Evolutionary conservation across 2,329 filamentous ascomycete genomes (phyloP).

Genomic region (Beauveria sp.): DNA sequence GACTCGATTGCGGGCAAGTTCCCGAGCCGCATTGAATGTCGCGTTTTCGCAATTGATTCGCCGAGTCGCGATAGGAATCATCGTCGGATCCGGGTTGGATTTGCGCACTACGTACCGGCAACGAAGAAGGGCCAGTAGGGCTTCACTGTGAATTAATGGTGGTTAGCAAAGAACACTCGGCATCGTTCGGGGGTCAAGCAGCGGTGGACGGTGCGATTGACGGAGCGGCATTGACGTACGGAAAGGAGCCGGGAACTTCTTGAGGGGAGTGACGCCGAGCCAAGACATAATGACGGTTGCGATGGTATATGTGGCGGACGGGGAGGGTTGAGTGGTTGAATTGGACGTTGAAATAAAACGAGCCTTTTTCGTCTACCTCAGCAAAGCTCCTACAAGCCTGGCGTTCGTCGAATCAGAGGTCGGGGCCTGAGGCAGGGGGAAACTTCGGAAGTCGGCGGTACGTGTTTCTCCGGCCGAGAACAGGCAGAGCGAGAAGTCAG

Average conservation of each 20-base stretch:
- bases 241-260: constrained; percentile 75
- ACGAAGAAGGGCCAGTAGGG: constrained; percentile 90
- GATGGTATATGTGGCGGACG: constrained; percentile 28
- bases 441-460: constrained; percentile 5
- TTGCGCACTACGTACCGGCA: constrained; percentile 64
- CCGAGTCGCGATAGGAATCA: neutral
- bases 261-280: constrained; percentile 57
- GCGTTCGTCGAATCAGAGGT: constrained; percentile 7
- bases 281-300: constrained; percentile 60
- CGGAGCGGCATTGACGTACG: constrained; percentile 51
- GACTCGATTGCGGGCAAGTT: neutral
- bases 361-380: constrained; percentile 10
- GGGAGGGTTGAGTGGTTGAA: constrained; percentile 25
- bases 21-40: neutral
- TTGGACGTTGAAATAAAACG: constrained; percentile 12
- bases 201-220: neutral
- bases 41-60: neutral
- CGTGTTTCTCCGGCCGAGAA: constrained; percentile 2
- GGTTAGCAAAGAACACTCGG: constrained; percentile 13
- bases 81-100: constrained; percentile 7
- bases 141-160: constrained; percentile 53
- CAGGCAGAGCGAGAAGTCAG: neutral
- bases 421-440: constrained; percentile 7
- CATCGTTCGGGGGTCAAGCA: neutral
- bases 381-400: constrained; percentile 10